Conservation (phyloP, 2,329 filamentous ascomycete species). For the Aspergillus sp. region DNA sequence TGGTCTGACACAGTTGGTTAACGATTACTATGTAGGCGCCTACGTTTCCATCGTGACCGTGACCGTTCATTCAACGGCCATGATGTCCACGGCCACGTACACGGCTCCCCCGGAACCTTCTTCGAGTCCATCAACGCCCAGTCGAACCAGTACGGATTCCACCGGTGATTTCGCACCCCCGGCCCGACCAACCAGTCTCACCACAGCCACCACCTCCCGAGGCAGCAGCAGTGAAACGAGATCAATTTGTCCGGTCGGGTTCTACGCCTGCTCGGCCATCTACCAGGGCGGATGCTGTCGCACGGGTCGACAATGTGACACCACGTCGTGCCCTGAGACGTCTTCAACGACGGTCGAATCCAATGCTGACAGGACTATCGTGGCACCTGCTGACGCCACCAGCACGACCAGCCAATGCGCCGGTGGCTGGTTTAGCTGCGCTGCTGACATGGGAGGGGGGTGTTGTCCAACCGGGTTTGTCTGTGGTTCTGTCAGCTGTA, state of each 20-base stretch:
- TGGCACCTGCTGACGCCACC: slow-evolving; percentile 48
- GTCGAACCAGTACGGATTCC: slow-evolving; percentile 15
- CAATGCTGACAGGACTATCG: slow-evolving; percentile 58
- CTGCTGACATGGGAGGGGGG: slow-evolving; percentile 57
- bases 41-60: slow-evolving; percentile 29
- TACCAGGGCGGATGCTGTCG: slow-evolving; percentile 81
- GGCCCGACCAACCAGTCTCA: slow-evolving; percentile 30
- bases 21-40: slow-evolving; percentile 18
- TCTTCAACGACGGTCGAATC: slow-evolving; percentile 57
- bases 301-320: slow-evolving; percentile 75
- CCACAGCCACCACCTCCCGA: slow-evolving; percentile 29
- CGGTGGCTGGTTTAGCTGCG: slow-evolving; percentile 65
- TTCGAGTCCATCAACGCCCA: slow-evolving; percentile 21
- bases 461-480: slow-evolving; percentile 74
- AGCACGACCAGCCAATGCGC: slow-evolving; percentile 51
- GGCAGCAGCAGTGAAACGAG: slow-evolving; percentile 26
- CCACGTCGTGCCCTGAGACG: slow-evolving; percentile 65
- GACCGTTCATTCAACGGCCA: slow-evolving; percentile 24
- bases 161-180: slow-evolving; percentile 28
- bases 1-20: neutral
- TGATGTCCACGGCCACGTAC: slow-evolving; percentile 24
- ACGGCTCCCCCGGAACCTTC: slow-evolving; percentile 20
- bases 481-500: slow-evolving; percentile 64
- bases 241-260: slow-evolving; percentile 69
- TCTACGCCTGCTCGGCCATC: slow-evolving; percentile 80